Evolutionary conservation across 1,284 basidiomycete genomes (phyloP).

Genomic region (Naganishia sp.): DNA sequence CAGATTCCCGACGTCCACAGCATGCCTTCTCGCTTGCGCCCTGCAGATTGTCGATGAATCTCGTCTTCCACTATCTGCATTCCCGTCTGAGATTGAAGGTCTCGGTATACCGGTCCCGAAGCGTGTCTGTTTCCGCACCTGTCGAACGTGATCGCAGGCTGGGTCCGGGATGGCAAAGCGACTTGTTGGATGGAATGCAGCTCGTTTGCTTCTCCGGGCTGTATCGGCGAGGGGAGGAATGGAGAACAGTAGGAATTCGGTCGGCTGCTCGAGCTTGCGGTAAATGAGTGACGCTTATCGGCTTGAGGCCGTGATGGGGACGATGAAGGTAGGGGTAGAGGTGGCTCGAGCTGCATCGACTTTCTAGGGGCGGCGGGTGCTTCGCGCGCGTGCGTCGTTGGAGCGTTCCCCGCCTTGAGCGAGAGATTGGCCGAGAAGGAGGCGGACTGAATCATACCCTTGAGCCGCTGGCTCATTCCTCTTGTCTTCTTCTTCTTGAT

Average conservation of each 20-base stretch:
- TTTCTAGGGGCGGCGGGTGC: neutral
- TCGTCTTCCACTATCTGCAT: conserved; percentile 43
- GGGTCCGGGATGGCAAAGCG: neutral
- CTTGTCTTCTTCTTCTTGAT: conserved; percentile 26
- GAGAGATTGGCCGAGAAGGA: conserved; percentile 29
- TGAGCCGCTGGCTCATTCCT: conserved; percentile 30
- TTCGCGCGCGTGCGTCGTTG: neutral
- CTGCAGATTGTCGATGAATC: conserved; percentile 46
- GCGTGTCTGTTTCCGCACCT: neutral
- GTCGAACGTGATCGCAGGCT: neutral
- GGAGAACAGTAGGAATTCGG: conserved; percentile 21
- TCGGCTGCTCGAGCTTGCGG: conserved; percentile 21
- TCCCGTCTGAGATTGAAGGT: conserved; percentile 29
- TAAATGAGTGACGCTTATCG: conserved; percentile 25
- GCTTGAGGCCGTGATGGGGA: conserved; percentile 3
- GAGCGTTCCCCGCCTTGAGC: conserved; percentile 8
- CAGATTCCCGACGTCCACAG: conserved; percentile 52
- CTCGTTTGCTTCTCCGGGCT: conserved; percentile 26
- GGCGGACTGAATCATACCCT: conserved; percentile 31
- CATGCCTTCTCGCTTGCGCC: conserved; percentile 52
- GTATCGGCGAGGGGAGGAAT: conserved; percentile 38
- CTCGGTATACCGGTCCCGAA: conserved; percentile 29
- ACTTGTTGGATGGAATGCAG: neutral
- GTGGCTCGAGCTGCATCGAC: conserved; percentile 7
- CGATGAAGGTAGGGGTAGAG: conserved; percentile 2